phyloP scores from a whole-genome alignment of 371 early-diverging fungal species.

The Homolaphlyctis polyrhiza region DNA sequence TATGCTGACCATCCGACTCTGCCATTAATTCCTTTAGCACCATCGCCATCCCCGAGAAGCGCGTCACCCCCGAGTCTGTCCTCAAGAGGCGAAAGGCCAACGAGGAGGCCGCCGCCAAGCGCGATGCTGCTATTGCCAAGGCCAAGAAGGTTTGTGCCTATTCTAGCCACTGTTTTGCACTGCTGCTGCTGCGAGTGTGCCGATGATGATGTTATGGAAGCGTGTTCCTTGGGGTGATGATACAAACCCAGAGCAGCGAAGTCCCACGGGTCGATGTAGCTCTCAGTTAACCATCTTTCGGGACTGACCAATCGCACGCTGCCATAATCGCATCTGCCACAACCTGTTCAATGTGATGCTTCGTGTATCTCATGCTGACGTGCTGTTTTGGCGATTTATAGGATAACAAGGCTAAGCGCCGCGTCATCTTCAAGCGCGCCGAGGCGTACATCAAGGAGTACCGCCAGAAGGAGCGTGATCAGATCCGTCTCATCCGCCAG shows the following conservation, averaged over 20 bases:
- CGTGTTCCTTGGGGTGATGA: conserved; percentile 58
- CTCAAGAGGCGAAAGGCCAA: conserved; percentile 93
- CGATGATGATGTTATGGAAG: conserved; percentile 6
- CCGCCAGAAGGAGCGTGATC: conserved; percentile 78
- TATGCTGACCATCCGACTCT: too few species aligned
- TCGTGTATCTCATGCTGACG: neutral
- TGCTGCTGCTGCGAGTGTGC: conserved; percentile 17
- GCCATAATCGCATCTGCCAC: too few species aligned
- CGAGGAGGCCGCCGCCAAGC: conserved; percentile 77
- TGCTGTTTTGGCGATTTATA: neutral
- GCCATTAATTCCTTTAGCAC: neutral
- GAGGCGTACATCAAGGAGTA: conserved; percentile 95
- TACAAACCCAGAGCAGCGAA: conserved; percentile 46
- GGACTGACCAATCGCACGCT: conserved; percentile 54
- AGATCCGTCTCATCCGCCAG: conserved; percentile 85
- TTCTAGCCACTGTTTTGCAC: conserved; percentile 6
- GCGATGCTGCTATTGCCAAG: conserved; percentile 59
- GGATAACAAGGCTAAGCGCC: conserved; percentile 65
- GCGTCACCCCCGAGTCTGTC: conserved; percentile 81
- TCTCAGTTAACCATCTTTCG: conserved; percentile 79
- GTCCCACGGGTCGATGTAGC: conserved; percentile 54
- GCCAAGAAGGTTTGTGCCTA: conserved; percentile 61
- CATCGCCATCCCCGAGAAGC: conserved; percentile 9
- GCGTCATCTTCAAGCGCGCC: conserved; percentile 96
- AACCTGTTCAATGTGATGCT: too few species aligned